Percentiles rank a stretch among this genome's conserved stretches.
Conservation (phyloP, 2,329 filamentous ascomycete species). For the Tothia fuscella region DNA sequence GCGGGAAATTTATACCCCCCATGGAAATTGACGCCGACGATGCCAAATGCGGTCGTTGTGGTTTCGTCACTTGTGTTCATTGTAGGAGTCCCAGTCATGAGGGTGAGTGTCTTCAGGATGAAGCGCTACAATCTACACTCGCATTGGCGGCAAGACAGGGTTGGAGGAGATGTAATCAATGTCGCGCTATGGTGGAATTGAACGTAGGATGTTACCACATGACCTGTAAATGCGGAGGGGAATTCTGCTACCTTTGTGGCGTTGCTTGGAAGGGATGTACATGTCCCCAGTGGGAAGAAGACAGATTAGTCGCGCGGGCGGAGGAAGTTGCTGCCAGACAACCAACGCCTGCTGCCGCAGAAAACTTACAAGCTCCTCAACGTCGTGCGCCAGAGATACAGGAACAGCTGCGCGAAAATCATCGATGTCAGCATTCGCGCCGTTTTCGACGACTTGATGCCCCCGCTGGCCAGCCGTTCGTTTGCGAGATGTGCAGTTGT, state of each 20-base stretch:
- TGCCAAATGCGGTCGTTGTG: background rate
- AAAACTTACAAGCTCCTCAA: background rate
- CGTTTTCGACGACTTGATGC: background rate
- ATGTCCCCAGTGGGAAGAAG: background rate
- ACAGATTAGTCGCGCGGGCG: background rate
- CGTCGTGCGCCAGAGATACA: background rate
- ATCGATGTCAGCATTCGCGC: background rate
- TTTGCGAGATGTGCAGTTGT: background rate
- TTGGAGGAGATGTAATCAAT: background rate
- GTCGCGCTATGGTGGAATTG: background rate
- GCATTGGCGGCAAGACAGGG: background rate
- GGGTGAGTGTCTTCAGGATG: background rate
- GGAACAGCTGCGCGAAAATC: background rate
- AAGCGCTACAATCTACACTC: background rate
- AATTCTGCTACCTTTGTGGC: constrained; percentile 2
- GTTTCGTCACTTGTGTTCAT: background rate
- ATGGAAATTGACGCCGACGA: background rate
- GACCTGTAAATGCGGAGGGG: background rate
- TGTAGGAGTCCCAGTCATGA: background rate
- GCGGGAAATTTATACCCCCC: background rate
- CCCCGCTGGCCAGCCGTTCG: background rate
- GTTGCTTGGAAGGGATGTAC: background rate
- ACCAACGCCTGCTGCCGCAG: background rate
- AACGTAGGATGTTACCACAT: background rate
- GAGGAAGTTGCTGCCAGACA: background rate